Conservation (phyloP, 805 yeast species). For the Yarrowia porcina region DNA sequence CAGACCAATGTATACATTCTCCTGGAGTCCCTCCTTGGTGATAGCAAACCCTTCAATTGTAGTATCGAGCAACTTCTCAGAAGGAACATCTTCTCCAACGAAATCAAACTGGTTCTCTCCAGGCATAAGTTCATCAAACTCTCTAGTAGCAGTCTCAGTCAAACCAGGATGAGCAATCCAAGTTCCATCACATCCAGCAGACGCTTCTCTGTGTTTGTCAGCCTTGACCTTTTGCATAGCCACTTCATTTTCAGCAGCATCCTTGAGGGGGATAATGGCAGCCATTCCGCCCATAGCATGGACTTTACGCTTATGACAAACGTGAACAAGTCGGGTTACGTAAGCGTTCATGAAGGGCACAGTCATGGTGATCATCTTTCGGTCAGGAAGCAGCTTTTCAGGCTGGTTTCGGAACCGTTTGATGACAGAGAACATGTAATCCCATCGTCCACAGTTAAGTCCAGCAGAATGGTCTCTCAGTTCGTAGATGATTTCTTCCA, state of each 20-base stretch:
- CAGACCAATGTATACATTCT: constrained; percentile 58
- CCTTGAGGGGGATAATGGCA: constrained; percentile 67
- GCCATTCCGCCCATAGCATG: constrained; percentile 80
- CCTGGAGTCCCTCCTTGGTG: constrained; percentile 62
- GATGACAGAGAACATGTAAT: constrained; percentile 65
- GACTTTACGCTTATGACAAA: constrained; percentile 65
- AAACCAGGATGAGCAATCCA: constrained; percentile 76
- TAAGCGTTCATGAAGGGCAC: constrained; percentile 71
- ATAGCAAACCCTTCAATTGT: constrained; percentile 52
- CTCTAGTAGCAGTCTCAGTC: constrained; percentile 58
- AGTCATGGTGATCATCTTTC: constrained; percentile 62
- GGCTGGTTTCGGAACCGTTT: constrained; percentile 59
- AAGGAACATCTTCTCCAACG: constrained; percentile 46
- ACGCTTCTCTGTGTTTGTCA: constrained; percentile 63
- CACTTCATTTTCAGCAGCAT: constrained; percentile 51
- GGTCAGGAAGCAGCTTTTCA: constrained; percentile 62
- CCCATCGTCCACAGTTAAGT: constrained; percentile 74
- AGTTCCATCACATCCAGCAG: constrained; percentile 67
- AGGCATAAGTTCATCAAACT: constrained; percentile 67
- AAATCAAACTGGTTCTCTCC: constrained; percentile 64
- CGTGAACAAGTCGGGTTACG: constrained; percentile 58
- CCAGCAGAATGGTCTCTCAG: constrained; percentile 66
- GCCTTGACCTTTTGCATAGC: constrained; percentile 63
- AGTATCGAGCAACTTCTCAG: constrained; percentile 49
- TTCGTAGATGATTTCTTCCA: constrained; percentile 72